A percentile compares a stretch with the other conserved stretches of the same genome.
phyloP scores from a whole-genome alignment of 1,284 basidiomycete genomes.

The Fistulinella staudtii region DNA sequence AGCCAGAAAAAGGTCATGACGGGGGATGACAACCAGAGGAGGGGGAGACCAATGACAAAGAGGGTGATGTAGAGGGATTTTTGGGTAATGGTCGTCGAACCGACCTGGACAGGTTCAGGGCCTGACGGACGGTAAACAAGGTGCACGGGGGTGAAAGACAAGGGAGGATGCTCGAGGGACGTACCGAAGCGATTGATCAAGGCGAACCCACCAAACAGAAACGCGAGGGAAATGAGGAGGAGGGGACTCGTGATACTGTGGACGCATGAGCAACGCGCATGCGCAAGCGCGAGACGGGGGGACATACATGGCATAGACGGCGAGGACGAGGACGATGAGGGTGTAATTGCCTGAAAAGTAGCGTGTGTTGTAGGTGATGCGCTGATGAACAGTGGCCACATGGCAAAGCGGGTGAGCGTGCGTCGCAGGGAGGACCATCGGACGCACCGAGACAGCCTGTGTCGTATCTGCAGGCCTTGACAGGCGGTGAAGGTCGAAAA shows the following conservation, averaged over 20 bases:
- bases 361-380: conserved; percentile 93
- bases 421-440: neutral
- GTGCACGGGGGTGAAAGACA: neutral
- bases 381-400: conserved; percentile 31
- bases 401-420: neutral
- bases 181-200: conserved; percentile 88
- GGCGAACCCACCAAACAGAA: conserved; percentile 90
- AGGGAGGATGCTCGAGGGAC: conserved; percentile 27
- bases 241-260: conserved; percentile 69
- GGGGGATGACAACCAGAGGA: conserved; percentile 66
- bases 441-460: conserved; percentile 62
- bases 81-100: conserved; percentile 76
- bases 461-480: conserved; percentile 77
- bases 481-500: conserved; percentile 87
- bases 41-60: conserved; percentile 74
- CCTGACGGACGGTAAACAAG: conserved; percentile 36
- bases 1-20: conserved; percentile 76
- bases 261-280: neutral
- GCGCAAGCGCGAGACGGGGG: neutral
- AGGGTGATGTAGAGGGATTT: conserved; percentile 77
- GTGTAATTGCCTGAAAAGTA: conserved; percentile 94
- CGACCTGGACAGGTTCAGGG: conserved; percentile 77
- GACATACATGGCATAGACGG: conserved; percentile 85
- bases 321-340: conserved; percentile 76
- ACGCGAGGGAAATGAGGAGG: conserved; percentile 80